Evolutionary conservation across 306 rosid species (phyloP), one percentile per base, ranked within the genome.

Genomic region (Castanopsis chinensis): DNA sequence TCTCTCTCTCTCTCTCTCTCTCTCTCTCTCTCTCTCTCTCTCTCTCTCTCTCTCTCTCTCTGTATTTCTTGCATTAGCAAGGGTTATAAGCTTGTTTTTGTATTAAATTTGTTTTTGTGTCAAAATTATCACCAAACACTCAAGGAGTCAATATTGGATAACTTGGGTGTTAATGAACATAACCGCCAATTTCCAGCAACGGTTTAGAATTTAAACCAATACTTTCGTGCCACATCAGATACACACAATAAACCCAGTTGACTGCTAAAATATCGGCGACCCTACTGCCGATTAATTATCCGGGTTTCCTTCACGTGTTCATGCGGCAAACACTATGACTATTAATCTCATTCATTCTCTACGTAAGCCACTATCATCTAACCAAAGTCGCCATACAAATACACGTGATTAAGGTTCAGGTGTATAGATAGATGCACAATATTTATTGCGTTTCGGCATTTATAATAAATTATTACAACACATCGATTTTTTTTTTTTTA

Each of bases 271-370:
- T 23, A 30, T 23, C 37, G 67, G 76, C 84, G 76, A 59, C 23
- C 20, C 19, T 58, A 43, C 49, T 21, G 73, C 67, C 84, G 5
- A 6, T 30, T 21, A 69, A 4, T 49, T 67, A 65, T 75, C 76
- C 80, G 80, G 64, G 76, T 30, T 81, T 21, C 60, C 80, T 75
- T 33, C 80, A 58, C 76, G 67, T 57, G 63, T 12, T 12, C 76
- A 80, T 71, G 19, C 55, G 79, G 68, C 76, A 58, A 0, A 54
- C 53, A 49, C 53, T 49, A 49, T 3, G 55, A 11, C 5, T 14
- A 2, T 3, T 20, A 11, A 58, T 59, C 65, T 23, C 65, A 59
- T 28, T 23, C 65, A 59, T 28, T 13, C 45, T 19, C 12, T 30
- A 30, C 70, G 23, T 64, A 15, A 63, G 69, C 69, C 69, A 63